Evolutionary conservation across 768 basidiomycete species (phyloP).

Genomic region (Auricularia sp.): DNA sequence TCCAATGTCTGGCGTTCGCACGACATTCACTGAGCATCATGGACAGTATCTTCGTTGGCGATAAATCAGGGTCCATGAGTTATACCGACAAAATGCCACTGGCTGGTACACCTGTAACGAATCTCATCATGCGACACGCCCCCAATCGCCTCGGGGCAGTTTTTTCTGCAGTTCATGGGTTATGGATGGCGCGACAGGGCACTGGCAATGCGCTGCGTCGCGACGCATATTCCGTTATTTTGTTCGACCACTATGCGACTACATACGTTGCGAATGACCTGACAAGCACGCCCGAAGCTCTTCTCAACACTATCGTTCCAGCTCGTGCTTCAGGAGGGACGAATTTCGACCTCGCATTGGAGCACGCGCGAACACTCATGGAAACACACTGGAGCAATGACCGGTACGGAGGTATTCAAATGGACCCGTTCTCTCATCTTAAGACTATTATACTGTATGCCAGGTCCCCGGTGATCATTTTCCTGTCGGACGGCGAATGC

Average conservation of each 20-base stretch:
- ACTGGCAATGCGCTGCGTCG: constrained; percentile 26
- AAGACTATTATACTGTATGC: constrained; percentile 1
- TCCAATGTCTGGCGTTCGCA: constrained; percentile 1
- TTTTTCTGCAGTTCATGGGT: constrained; percentile 42
- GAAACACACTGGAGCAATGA: constrained; percentile 40
- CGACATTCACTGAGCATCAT: neutral
- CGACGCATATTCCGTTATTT: constrained; percentile 49
- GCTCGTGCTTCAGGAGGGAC: constrained; percentile 29
- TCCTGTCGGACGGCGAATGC: constrained; percentile 49
- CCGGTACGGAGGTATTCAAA: constrained; percentile 22
- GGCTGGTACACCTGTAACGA: constrained; percentile 30
- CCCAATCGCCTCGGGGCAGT: constrained; percentile 51
- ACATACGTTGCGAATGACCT: constrained; percentile 36
- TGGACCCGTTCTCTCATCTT: neutral
- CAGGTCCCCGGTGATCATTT: constrained; percentile 44
- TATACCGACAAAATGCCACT: constrained; percentile 35
- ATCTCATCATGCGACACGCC: constrained; percentile 1
- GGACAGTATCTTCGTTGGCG: constrained; percentile 40
- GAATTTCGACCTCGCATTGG: constrained; percentile 33
- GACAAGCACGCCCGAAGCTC: constrained; percentile 31
- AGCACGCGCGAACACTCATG: constrained; percentile 29
- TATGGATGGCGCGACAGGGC: constrained; percentile 44
- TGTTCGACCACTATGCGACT: constrained; percentile 26
- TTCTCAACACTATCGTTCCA: constrained; percentile 30
- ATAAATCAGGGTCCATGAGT: constrained; percentile 45